Base-by-base conservation (phyloP, 2,329 filamentous ascomycete genomes). In the Sphaerulina vaccinii region DNA sequence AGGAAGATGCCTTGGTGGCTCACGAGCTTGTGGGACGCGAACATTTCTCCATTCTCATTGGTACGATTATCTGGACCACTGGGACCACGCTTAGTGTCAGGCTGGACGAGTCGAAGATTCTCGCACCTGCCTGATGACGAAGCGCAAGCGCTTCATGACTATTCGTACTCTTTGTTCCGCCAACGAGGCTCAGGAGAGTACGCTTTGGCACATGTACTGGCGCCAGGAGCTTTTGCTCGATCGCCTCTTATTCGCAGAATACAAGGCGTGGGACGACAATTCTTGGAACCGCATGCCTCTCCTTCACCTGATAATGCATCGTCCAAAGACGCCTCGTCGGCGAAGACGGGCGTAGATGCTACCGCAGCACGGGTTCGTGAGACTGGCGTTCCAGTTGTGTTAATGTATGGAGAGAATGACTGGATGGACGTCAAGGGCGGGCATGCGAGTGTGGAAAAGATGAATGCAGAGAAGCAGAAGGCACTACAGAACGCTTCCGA, bases 391-490 rank as follows among this genome's bases (percentile, higher is more conserved):
- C 79, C 81, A 50, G 79, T 97, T 24, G 81, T 97, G 7, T 82
- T 99, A 68, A 91, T 97, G 87, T 99, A 99, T 67, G 93, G 93
- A 57, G 91, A 97, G 64, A 85, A 93, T 65, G 93, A 99, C 75
- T 99, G 93, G 93, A 99, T 99, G 93, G 93, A 99, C 61, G 85
- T 93, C 7, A 83, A 84, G 0, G 93, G 91, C 22, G 93, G 93
- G 0, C 82, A 85, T 40, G 90, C 87, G 0, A 85, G 91, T 0
- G 82, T 87, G 65, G 82, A 91, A 71, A 90, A 87, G 69, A 79
- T 97, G 10, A 85, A 88, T 54, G 78, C 85, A 52, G 83, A 86
- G 57, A 81, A 80, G 58, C 71, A 73, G 21, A 80, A 81, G 43
- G 76, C 80, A 0, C 72, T 96, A 3, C 71, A 78, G 10, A 70